phyloP scores from a whole-genome alignment of 768 basidiomycete species.

The Mycena rosella region DNA sequence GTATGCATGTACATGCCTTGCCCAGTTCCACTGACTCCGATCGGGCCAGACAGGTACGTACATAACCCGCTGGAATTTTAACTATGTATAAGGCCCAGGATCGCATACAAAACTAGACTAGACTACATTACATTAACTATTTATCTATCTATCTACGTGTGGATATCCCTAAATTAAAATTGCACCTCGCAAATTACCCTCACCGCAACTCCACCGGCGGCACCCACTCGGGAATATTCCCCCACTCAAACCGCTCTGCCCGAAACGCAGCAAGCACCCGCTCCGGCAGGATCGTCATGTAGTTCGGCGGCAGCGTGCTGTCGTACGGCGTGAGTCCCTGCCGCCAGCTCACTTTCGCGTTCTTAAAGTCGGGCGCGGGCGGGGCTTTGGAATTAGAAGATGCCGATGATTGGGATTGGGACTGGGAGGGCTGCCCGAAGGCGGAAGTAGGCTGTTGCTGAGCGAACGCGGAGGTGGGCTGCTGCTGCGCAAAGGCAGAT shows the following conservation, averaged over 20 bases:
- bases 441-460: background rate
- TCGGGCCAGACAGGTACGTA: no score
- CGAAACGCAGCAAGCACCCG: conserved; percentile 66
- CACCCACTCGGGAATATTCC: conserved; percentile 77
- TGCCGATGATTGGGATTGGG: conserved; percentile 27
- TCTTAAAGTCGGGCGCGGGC: conserved; percentile 45
- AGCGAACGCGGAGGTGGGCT: conserved; percentile 38
- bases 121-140: background rate
- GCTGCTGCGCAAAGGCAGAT: conserved; percentile 13
- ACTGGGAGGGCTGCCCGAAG: background rate
- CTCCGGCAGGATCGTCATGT: conserved; percentile 66
- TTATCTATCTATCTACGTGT: background rate
- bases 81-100: no score
- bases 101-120: no score
- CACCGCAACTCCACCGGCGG: conserved; percentile 55
- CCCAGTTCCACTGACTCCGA: no score
- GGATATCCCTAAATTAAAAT: no score
- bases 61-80: no score
- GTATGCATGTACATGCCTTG: no score
- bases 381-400: conserved; percentile 25
- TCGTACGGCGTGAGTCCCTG: conserved; percentile 70
- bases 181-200: background rate
- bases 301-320: conserved; percentile 67
- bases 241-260: conserved; percentile 73
- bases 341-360: conserved; percentile 50